Conservation (phyloP, 2,329 filamentous ascomycete species). For the Pseudomassariella vexata region DNA sequence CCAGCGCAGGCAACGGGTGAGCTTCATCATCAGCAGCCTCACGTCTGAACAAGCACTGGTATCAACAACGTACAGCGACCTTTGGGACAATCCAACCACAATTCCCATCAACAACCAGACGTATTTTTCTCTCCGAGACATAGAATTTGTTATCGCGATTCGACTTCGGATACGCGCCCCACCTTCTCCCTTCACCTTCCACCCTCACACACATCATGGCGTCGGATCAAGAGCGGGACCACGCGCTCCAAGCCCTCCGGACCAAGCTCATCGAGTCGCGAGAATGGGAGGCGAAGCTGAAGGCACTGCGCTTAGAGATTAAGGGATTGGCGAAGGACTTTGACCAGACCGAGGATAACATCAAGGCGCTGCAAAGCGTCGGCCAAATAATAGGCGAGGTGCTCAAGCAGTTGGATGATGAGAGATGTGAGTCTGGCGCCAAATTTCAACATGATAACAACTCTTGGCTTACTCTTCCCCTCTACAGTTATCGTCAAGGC, state of each 20-base stretch:
- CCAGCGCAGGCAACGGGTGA: too few relatives aligned
- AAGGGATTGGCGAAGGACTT: conserved; percentile 93
- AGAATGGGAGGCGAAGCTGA: conserved; percentile 98
- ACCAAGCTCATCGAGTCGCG: conserved; percentile 84
- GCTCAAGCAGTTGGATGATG: conserved; percentile 96
- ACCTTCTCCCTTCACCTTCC: neutral
- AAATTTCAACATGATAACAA: neutral
- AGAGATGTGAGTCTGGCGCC: conserved; percentile 71
- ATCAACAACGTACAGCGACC: too few relatives aligned
- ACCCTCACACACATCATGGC: conserved; percentile 30
- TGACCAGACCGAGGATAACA: conserved; percentile 96
- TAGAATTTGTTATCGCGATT: neutral
- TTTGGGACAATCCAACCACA: too few relatives aligned
- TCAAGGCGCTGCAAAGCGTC: conserved; percentile 97
- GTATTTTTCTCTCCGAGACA: too few relatives aligned
- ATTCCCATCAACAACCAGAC: too few relatives aligned
- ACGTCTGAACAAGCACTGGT: too few relatives aligned
- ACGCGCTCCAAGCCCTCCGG: conserved; percentile 74
- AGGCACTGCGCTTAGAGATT: conserved; percentile 88
- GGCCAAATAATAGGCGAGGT: conserved; percentile 99
- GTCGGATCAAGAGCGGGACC: conserved; percentile 54
- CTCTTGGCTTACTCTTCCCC: neutral
- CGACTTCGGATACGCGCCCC: too few relatives aligned
- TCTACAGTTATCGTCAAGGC: conserved; percentile 90
- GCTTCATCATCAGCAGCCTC: too few relatives aligned